phyloP scores from a whole-genome alignment of 768 basidiomycete species.

The Leucocoprinus birnbaumii region DNA sequence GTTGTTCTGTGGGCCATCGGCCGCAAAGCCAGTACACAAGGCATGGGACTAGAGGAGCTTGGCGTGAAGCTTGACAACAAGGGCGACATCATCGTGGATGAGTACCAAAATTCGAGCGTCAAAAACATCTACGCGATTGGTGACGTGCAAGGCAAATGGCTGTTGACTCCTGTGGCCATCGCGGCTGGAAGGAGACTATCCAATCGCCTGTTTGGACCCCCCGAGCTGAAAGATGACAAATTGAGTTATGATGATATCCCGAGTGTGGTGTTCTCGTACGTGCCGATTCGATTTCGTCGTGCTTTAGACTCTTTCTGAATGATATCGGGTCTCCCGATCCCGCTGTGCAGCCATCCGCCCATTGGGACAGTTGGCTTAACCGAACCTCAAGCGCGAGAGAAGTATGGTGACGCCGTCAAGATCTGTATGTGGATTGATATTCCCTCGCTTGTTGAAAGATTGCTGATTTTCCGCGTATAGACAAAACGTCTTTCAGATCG shows the following conservation, averaged over 20 bases:
- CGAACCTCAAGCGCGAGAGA: constrained; percentile 83
- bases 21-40: constrained; percentile 74
- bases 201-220: constrained; percentile 88
- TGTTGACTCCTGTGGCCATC: constrained; percentile 96
- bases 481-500: constrained; percentile 77
- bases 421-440: constrained; percentile 61
- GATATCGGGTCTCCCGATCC: constrained; percentile 6
- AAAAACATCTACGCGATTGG: constrained; percentile 79
- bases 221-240: constrained; percentile 84
- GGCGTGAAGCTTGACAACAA: constrained; percentile 74
- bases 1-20: constrained; percentile 94
- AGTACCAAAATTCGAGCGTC: constrained; percentile 82
- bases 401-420: constrained; percentile 88
- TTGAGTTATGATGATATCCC: constrained; percentile 88
- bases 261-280: constrained; percentile 95
- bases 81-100: constrained; percentile 88
- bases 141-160: constrained; percentile 88
- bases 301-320: background rate
- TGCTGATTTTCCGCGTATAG: constrained; percentile 30
- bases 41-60: constrained; percentile 72
- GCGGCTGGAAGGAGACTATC: constrained; percentile 88
- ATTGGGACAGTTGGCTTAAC: constrained; percentile 96
- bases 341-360: constrained; percentile 72
- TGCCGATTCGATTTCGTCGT: constrained; percentile 18
- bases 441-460: background rate